Conservation (phyloP, 2,329 filamentous ascomycete species). For the Epichloe glyceriae region DNA sequence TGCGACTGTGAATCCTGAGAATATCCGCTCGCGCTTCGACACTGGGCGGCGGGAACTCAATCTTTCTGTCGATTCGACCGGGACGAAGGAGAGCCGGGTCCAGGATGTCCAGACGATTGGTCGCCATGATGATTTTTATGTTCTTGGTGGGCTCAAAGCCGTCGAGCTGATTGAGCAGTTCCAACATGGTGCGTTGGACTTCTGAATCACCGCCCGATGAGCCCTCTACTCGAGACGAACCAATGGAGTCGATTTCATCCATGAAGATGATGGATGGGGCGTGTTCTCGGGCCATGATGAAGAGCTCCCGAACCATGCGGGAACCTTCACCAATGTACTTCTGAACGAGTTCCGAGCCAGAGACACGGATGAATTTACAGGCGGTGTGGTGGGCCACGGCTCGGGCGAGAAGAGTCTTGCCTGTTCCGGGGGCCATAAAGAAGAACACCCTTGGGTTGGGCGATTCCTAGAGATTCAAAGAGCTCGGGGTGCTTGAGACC, state of each 20-base stretch:
- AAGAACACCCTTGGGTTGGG: conserved; percentile 92
- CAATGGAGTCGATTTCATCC: conserved; percentile 99
- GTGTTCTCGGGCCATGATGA: conserved; percentile 98
- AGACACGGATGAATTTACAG: conserved; percentile 98
- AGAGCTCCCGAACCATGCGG: conserved; percentile 96
- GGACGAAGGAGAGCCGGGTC: conserved; percentile 89
- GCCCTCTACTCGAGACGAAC: conserved; percentile 90
- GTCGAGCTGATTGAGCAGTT: conserved; percentile 94
- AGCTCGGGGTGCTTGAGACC: conserved; percentile 96
- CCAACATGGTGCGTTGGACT: conserved; percentile 96
- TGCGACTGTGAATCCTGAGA: conserved; percentile 89
- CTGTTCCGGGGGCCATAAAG: conserved; percentile 95
- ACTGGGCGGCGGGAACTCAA: conserved; percentile 94
- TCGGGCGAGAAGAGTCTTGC: conserved; percentile 89
- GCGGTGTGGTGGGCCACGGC: conserved; percentile 97
- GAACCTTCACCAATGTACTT: conserved; percentile 99
- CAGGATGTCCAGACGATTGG: conserved; percentile 92
- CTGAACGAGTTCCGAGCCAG: conserved; percentile 89
- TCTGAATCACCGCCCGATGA: conserved; percentile 93
- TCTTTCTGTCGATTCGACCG: conserved; percentile 97
- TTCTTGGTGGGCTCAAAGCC: conserved; percentile 99
- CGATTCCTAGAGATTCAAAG: conserved; percentile 97
- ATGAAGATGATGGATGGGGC: conserved; percentile 99
- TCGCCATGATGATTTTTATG: conserved; percentile 99
- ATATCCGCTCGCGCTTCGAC: conserved; percentile 96